phyloP scores from a whole-genome alignment of 345 rosid species.

The Zanthoxylum bungeanum region DNA sequence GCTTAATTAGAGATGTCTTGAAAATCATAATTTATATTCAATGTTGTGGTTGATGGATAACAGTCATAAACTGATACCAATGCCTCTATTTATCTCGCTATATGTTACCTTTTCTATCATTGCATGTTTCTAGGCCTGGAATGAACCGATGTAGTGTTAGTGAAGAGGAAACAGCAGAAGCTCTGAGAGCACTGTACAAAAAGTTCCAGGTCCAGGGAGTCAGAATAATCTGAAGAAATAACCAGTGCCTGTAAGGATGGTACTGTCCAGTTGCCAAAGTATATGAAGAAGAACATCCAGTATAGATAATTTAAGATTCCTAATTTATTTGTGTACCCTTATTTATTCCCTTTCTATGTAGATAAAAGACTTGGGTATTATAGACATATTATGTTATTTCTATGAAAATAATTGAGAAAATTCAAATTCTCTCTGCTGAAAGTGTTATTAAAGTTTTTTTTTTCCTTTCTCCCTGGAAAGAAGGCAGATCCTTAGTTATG shows the following conservation, averaged over 20 bases:
- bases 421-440: constrained; percentile 1
- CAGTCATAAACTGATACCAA: not conserved
- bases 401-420: too few species aligned
- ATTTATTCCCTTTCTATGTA: too few species aligned
- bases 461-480: too few species aligned
- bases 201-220: constrained; percentile 37
- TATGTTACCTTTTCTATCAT: constrained; percentile 19
- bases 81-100: not conserved
- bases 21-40: not conserved
- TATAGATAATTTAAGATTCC: constrained; percentile 37
- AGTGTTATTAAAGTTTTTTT: not conserved
- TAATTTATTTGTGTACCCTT: too few species aligned
- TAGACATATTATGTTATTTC: too few species aligned
- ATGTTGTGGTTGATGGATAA: constrained; percentile 1
- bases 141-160: constrained; percentile 69
- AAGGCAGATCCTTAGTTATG: not conserved
- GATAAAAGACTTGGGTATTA: too few species aligned
- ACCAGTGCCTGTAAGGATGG: constrained; percentile 39
- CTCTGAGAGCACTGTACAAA: constrained; percentile 43
- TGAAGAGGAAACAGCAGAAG: constrained; percentile 76
- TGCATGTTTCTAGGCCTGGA: constrained; percentile 62
- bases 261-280: constrained; percentile 35
- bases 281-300: constrained; percentile 44
- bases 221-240: constrained; percentile 49
- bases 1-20: not conserved